phyloP scores from a whole-genome alignment of 495 filamentous ascomycete genomes.

The Podospora bellae-mahoneyi region DNA sequence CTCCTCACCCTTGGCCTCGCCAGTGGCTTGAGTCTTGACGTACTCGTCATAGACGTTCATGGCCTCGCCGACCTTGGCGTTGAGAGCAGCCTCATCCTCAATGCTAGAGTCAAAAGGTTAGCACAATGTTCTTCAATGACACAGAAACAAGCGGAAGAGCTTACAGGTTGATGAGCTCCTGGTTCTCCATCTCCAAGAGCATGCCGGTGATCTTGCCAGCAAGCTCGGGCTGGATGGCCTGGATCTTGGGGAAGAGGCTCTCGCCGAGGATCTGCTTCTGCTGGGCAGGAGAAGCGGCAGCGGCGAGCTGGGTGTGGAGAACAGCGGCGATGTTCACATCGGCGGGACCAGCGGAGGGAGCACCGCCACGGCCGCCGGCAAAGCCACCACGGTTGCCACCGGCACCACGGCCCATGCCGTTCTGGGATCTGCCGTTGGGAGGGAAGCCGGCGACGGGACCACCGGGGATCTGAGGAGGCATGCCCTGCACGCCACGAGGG shows the following conservation, averaged over 20 bases:
- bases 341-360: conserved; percentile 25
- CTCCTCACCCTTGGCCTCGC: conserved; percentile 30
- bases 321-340: conserved; percentile 40
- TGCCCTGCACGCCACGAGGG: conserved; percentile 70
- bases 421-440: conserved; percentile 47
- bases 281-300: conserved; percentile 57
- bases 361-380: conserved; percentile 56
- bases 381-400: conserved; percentile 38
- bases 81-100: conserved; percentile 83
- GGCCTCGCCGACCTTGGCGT: conserved; percentile 93
- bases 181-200: conserved; percentile 98
- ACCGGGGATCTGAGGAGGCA: conserved; percentile 50
- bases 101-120: conserved; percentile 54
- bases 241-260: conserved; percentile 96
- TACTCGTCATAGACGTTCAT: conserved; percentile 98
- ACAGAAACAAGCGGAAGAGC: conserved; percentile 29
- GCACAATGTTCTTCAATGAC: conserved; percentile 14
- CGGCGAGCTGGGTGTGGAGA: conserved; percentile 49
- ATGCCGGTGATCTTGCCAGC: conserved; percentile 99
- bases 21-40: conserved; percentile 67
- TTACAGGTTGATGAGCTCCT: conserved; percentile 91
- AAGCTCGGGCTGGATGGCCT: conserved; percentile 84
- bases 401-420: conserved; percentile 42
- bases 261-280: conserved; percentile 99
- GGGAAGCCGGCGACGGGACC: conserved; percentile 65